Evolutionary conservation across 2,329 filamentous ascomycete genomes (phyloP).

Genomic region (Aureobasidium sp.): DNA sequence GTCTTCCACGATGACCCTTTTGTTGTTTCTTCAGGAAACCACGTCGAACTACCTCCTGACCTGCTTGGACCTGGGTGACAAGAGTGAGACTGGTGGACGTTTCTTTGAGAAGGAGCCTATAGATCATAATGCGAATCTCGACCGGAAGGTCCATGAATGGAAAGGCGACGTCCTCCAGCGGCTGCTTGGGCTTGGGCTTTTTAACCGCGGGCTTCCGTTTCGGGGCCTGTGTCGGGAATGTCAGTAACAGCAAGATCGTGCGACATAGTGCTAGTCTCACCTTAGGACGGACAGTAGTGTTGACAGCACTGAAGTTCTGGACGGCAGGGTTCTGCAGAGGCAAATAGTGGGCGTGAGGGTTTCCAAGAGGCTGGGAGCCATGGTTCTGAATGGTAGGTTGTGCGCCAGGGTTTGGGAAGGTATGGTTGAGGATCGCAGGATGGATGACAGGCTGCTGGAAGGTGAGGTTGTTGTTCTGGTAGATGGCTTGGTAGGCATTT

Average conservation of each 20-base stretch:
- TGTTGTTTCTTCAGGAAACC: background rate
- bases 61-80: background rate
- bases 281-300: background rate
- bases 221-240: background rate
- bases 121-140: constrained; percentile 4
- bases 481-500: background rate
- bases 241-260: background rate
- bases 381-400: background rate
- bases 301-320: background rate
- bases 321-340: background rate
- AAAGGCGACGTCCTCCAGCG: background rate
- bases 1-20: background rate
- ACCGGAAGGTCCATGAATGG: background rate
- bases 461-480: too few relatives aligned
- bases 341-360: too few relatives aligned
- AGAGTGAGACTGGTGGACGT: background rate
- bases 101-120: background rate
- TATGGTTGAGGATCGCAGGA: background rate
- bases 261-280: background rate
- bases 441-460: background rate
- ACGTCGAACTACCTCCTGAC: background rate
- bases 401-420: background rate
- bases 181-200: background rate
- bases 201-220: background rate
- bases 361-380: background rate